Evolutionary conservation across 208 protist genomes (phyloP), one percentile per base, ranked within the genome.

Genomic region (Strigomonas galati): DNA sequence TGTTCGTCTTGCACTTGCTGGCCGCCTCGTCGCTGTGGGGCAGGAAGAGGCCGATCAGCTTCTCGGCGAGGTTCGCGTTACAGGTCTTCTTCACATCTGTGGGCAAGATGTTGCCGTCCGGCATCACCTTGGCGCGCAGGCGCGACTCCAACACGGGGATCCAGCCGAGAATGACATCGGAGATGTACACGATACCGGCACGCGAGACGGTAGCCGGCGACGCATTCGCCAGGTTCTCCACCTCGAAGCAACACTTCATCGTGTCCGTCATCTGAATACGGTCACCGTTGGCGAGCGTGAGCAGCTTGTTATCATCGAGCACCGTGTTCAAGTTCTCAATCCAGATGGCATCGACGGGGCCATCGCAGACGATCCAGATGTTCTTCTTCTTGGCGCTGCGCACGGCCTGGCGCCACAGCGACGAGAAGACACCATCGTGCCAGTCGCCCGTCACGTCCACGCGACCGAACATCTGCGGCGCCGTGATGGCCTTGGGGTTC

Each of bases 241-340:
- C 85, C 89, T 99, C 98, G 75, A 99, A 99, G 76, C 97, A 94
- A 67, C 97, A 93, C 82, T 98, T 98, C 84, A 98, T 93, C 51
- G 93, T 96, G 66, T 97, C 85, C 24, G 91, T 89, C 98, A 99
- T 99, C 66, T 97, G 93, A 72, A 99, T 96, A 49, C 98, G 91
- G 71, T 99, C 98, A 62, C 97, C 97, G 72, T 99, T 99, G 26
- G 97, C 97, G 9, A 99, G 82, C 23, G 98, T 99, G n/a, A 99
- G 84, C 65, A 98, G 84, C 74, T 98, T 99, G 91, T 99, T 99
- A 82, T 99, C 98, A 76, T 99, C 98, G 15, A 99, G 89, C 54
- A 99, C 98, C 1, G 98, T 99, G 84, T 99, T 99, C 17, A 99
- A 79, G 83, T 99, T 99, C 84, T 99, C 98, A 85, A 99, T 99